Percentiles rank a stretch among this genome's conserved stretches.
Evolutionary conservation across 2,329 filamentous ascomycete genomes (phyloP).

Genomic region (Colletotrichum caudatum): DNA sequence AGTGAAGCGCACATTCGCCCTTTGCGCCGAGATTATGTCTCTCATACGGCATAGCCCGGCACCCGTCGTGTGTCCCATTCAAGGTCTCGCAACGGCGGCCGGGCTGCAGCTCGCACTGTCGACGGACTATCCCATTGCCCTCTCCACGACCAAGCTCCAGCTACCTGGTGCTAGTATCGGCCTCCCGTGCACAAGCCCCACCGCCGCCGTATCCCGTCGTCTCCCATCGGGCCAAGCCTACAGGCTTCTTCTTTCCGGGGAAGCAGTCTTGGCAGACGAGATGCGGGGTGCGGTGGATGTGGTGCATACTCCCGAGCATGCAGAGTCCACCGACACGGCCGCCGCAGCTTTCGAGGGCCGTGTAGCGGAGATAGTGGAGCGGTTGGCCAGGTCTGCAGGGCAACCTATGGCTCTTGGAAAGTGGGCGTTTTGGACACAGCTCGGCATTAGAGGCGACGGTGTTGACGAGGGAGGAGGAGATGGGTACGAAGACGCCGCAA

Average conservation of each 20-base stretch:
- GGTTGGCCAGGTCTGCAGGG: constrained; percentile 44
- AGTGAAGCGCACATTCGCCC: constrained; percentile 44
- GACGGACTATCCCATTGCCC: constrained; percentile 48
- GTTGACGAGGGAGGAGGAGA: constrained; percentile 40
- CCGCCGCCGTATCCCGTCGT: constrained; percentile 46
- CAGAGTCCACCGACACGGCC: constrained; percentile 41
- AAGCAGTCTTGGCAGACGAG: constrained; percentile 45
- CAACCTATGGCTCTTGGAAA: constrained; percentile 51
- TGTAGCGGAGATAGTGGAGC: constrained; percentile 45
- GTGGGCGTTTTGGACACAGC: constrained; percentile 53
- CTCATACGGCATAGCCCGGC: constrained; percentile 50
- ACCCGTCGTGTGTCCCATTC: constrained; percentile 48
- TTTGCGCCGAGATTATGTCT: constrained; percentile 50
- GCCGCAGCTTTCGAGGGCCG: constrained; percentile 44
- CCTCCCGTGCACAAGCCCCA: constrained; percentile 50
- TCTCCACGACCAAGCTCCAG: constrained; percentile 44
- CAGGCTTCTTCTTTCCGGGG: constrained; percentile 48
- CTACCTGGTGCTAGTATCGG: constrained; percentile 49
- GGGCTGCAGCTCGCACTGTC: constrained; percentile 51
- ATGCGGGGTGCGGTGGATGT: constrained; percentile 47
- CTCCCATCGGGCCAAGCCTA: constrained; percentile 46
- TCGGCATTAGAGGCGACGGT: constrained; percentile 41
- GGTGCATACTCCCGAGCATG: constrained; percentile 39
- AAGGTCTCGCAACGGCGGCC: constrained; percentile 50
- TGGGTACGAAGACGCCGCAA: constrained; percentile 46